These are phyloP conservation scores for Caloboletus firmus DNA, from an alignment of 1,284 basidiomycete genomes.

Conservation along the genomic window DNA sequence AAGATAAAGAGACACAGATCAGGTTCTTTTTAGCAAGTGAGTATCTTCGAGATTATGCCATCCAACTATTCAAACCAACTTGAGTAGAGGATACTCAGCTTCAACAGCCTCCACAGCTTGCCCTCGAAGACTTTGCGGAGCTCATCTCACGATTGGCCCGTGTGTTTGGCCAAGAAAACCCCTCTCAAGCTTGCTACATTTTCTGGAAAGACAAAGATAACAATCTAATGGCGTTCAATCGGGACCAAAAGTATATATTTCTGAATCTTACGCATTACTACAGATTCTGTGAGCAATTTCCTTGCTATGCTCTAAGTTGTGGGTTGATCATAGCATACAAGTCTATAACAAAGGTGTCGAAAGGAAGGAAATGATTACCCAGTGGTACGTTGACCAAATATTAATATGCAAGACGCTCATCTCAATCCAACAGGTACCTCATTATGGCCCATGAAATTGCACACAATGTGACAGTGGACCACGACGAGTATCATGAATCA, in stretches of 20 bases:
- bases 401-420: neutral
- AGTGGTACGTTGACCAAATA: constrained; percentile 10
- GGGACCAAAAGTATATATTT: constrained; percentile 21
- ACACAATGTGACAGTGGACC: constrained; percentile 19
- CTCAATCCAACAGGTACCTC: constrained; percentile 19
- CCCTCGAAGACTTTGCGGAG: constrained; percentile 3
- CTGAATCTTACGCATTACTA: constrained; percentile 27
- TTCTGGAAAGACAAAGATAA: constrained; percentile 25
- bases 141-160: constrained; percentile 2
- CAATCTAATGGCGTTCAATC: constrained; percentile 31
- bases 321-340: neutral
- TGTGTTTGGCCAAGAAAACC: constrained; percentile 6
- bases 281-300: constrained; percentile 5
- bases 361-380: constrained; percentile 3
- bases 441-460: constrained; percentile 29
- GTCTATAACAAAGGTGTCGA: constrained; percentile 1
- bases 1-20: constrained; percentile 5
- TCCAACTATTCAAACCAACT: neutral
- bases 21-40: constrained; percentile 16
- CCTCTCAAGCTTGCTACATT: constrained; percentile 14
- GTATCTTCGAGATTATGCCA: neutral
- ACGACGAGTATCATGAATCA: constrained; percentile 25
- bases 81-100: neutral
- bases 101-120: neutral
- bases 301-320: too few relatives aligned